A percentile compares a stretch with the other conserved stretches of the same genome.
phyloP scores from a whole-genome alignment of 176 grass and related monocot species.

The Elymus sibiricus region DNA sequence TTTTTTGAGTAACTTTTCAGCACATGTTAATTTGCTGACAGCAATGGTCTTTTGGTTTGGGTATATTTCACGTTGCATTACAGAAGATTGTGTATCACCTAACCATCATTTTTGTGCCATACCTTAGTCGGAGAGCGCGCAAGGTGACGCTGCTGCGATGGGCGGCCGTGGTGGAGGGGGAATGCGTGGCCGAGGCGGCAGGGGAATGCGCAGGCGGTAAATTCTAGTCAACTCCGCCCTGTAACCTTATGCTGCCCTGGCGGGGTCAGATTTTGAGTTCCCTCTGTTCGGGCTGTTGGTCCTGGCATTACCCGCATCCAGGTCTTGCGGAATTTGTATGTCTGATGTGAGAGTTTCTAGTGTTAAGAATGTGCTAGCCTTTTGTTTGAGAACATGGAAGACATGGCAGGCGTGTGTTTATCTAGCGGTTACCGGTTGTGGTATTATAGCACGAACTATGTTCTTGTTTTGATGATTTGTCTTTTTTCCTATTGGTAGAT shows the following conservation, averaged over 20 bases:
- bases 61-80: background rate
- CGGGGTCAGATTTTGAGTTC: background rate
- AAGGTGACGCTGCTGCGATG: slow-evolving; percentile 96
- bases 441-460: background rate
- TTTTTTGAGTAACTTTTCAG: background rate
- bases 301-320: background rate
- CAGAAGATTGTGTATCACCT: background rate
- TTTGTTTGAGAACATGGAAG: background rate
- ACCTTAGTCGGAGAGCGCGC: slow-evolving; percentile 79
- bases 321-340: background rate
- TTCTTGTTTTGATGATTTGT: background rate
- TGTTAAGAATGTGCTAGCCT: background rate
- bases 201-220: slow-evolving; percentile 90
- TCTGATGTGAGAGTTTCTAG: background rate
- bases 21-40: background rate
- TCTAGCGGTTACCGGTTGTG: background rate
- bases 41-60: background rate
- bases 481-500: background rate
- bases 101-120: background rate
- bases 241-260: background rate
- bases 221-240: background rate
- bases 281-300: background rate
- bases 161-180: slow-evolving; percentile 62
- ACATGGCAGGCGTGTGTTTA: background rate
- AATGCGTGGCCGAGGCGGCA: slow-evolving; percentile 79